Evolutionary conservation across 129 eudicot species (phyloP).

Genomic region (Centella asiatica): DNA sequence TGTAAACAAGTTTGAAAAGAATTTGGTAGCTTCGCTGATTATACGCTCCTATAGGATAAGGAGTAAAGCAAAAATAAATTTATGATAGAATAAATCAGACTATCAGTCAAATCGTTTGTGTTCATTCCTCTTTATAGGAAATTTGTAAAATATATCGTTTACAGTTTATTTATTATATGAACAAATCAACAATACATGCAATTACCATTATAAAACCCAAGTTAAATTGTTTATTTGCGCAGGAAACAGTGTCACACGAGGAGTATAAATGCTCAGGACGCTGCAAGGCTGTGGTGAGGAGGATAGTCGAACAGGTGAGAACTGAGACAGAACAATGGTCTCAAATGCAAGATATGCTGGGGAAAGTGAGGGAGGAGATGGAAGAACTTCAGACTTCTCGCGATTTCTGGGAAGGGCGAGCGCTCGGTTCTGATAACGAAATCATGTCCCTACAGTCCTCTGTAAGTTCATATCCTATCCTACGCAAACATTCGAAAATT

Average conservation of each 20-base stretch:
- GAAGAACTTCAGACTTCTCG: conserved; percentile 51
- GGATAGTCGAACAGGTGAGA: conserved; percentile 83
- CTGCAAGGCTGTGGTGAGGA: conserved; percentile 66
- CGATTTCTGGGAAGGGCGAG: conserved; percentile 48
- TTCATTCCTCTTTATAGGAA: no score
- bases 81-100: no score
- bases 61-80: no score
- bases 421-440: conserved; percentile 27
- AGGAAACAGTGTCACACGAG: conserved; percentile 45
- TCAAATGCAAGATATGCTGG: conserved; percentile 62
- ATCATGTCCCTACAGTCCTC: conserved; percentile 26
- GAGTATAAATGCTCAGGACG: conserved; percentile 61
- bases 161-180: no score
- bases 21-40: no score
- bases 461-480: conserved; percentile 26
- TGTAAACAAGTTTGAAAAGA: no score
- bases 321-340: conserved; percentile 74
- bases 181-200: no score
- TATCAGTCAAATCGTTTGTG: no score
- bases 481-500: no score
- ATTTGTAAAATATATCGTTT: no score
- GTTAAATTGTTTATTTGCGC: not conserved
- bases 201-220: no score
- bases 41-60: no score
- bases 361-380: conserved; percentile 46